Evolutionary conservation across 306 rosid species (phyloP).

Genomic region (Coriaria nepalensis): DNA sequence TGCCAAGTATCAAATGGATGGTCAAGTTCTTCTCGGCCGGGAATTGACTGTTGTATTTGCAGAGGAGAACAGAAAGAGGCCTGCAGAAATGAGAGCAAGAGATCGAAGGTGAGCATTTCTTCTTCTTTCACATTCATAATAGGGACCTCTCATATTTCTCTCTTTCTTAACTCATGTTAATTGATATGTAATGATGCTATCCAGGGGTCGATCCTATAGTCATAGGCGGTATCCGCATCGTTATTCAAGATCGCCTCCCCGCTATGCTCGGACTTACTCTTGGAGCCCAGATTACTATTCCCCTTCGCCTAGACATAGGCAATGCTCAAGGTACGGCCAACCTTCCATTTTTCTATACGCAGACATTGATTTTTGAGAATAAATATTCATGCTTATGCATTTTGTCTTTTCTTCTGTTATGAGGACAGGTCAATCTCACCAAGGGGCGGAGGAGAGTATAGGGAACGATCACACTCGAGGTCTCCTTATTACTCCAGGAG

Average conservation of each 20-base stretch:
- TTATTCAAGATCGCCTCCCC: conserved; percentile 30
- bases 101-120: conserved; percentile 40
- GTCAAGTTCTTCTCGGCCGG: conserved; percentile 58
- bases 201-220: conserved; percentile 29
- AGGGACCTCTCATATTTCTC: neutral
- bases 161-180: neutral
- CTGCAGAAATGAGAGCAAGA: conserved; percentile 71
- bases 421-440: conserved; percentile 57
- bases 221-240: conserved; percentile 24
- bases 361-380: too few species aligned
- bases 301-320: conserved; percentile 32
- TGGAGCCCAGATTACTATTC: conserved; percentile 35
- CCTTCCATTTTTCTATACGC: neutral
- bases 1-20: conserved; percentile 74
- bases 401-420: neutral
- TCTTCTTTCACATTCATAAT: neutral
- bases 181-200: neutral
- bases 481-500: conserved; percentile 47
- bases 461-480: conserved; percentile 40
- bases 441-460: conserved; percentile 26
- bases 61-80: conserved; percentile 69
- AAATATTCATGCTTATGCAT: neutral
- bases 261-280: conserved; percentile 31
- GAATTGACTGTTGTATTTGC: conserved; percentile 73
- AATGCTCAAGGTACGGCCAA: conserved; percentile 32